Evolutionary conservation across 805 yeast genomes (phyloP).

Genomic region (Myxozyma vanderwaltii): DNA sequence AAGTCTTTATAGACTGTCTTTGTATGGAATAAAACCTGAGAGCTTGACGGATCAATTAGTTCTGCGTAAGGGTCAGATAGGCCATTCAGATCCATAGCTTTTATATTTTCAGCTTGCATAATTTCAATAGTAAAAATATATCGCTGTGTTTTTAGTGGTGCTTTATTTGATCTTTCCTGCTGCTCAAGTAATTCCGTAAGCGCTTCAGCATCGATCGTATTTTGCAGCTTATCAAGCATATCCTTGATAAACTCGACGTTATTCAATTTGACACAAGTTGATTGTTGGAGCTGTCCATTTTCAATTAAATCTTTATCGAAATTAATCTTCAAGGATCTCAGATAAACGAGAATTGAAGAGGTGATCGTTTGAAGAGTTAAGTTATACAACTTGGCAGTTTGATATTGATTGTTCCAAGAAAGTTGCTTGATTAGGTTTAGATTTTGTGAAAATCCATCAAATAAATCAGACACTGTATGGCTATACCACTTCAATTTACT

Average conservation of each 20-base stretch:
- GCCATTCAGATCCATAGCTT: slow-evolving; percentile 51
- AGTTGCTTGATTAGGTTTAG: slow-evolving; percentile 59
- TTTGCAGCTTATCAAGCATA: slow-evolving; percentile 53
- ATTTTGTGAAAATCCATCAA: slow-evolving; percentile 61
- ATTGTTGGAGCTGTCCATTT: background rate
- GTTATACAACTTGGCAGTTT: slow-evolving; percentile 64
- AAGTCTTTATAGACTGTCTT: slow-evolving; percentile 59
- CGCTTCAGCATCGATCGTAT: slow-evolving; percentile 58
- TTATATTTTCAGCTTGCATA: slow-evolving; percentile 63
- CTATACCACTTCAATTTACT: slow-evolving; percentile 44
- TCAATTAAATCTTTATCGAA: slow-evolving; percentile 35
- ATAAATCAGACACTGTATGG: slow-evolving; percentile 67
- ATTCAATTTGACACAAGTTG: slow-evolving; percentile 43
- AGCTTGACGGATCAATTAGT: slow-evolving; percentile 56
- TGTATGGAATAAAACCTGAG: slow-evolving; percentile 67
- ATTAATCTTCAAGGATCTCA: slow-evolving; percentile 35
- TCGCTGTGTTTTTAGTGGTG: slow-evolving; percentile 36
- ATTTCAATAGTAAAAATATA: slow-evolving; percentile 67
- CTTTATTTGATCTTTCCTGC: slow-evolving; percentile 8
- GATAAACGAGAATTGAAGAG: slow-evolving; percentile 57
- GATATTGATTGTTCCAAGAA: slow-evolving; percentile 66
- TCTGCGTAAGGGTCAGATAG: slow-evolving; percentile 60
- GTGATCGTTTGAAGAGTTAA: slow-evolving; percentile 63
- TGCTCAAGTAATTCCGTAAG: slow-evolving; percentile 49
- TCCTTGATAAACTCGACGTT: slow-evolving; percentile 50